Conservation (phyloP, 169 alveolate genomes). For the Eimeria mitis region DNA sequence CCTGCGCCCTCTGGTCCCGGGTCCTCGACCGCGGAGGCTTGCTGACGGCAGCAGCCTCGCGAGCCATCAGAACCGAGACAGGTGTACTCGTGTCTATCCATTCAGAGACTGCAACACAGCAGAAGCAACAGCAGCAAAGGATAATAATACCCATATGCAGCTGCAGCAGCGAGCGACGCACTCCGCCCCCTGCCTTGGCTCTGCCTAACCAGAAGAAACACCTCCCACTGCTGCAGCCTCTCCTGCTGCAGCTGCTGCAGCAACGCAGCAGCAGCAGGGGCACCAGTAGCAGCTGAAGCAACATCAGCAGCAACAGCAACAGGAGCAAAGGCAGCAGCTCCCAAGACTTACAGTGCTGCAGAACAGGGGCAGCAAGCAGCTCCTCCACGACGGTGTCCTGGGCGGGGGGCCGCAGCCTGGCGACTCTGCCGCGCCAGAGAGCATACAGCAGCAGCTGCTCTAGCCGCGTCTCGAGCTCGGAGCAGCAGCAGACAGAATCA, state of each 20-base stretch:
- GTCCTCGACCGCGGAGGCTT: conserved; percentile 53
- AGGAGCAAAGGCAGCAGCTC: background rate
- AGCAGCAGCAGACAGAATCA: conserved; percentile 72
- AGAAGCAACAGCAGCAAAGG: background rate
- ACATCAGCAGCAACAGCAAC: conserved; percentile 52
- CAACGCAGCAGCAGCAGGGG: conserved; percentile 26
- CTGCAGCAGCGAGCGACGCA: background rate
- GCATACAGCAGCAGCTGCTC: conserved; percentile 82
- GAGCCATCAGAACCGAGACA: conserved; percentile 62
- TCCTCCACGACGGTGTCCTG: conserved; percentile 73
- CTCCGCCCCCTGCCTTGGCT: background rate
- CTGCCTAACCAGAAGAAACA: background rate
- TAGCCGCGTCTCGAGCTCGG: conserved; percentile 74
- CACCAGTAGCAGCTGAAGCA: background rate
- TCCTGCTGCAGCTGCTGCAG: background rate
- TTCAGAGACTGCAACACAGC: conserved; percentile 63
- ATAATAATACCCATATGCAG: background rate
- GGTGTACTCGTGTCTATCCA: conserved; percentile 76
- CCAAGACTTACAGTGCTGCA: conserved; percentile 76
- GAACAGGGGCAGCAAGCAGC: conserved; percentile 71
- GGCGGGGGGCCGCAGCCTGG: conserved; percentile 71
- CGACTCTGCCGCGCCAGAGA: conserved; percentile 70
- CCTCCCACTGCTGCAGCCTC: conserved; percentile 1
- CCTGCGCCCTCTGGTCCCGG: conserved; percentile 50
- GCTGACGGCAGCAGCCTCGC: conserved; percentile 73